Conservation (phyloP, 805 yeast species). For the Candida cerambycidarum region DNA sequence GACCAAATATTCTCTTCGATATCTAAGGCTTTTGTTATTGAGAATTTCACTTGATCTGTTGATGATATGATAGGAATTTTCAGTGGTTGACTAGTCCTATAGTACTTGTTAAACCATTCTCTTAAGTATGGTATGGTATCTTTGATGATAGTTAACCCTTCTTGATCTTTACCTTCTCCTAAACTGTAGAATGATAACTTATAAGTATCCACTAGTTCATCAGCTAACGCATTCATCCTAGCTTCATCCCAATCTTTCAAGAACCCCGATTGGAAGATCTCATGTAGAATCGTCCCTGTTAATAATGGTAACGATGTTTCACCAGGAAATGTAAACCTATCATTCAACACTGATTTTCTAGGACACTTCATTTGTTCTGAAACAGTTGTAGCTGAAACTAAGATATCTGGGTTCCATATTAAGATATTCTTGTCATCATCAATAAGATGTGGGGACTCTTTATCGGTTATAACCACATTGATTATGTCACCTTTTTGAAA, state of each 20-base stretch:
- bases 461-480: constrained; percentile 54
- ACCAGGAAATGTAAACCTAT: constrained; percentile 60
- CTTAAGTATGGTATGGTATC: constrained; percentile 53
- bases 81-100: constrained; percentile 13
- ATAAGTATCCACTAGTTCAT: constrained; percentile 42
- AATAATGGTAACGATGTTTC: constrained; percentile 64
- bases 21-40: constrained; percentile 68
- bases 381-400: constrained; percentile 78
- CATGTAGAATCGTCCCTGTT: constrained; percentile 83
- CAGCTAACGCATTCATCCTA: constrained; percentile 39
- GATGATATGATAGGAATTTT: constrained; percentile 2
- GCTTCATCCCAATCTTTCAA: constrained; percentile 33
- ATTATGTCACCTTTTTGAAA: constrained; percentile 54
- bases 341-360: constrained; percentile 63
- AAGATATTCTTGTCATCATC: constrained; percentile 62
- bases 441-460: constrained; percentile 41
- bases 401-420: constrained; percentile 78
- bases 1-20: constrained; percentile 93
- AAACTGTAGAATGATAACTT: constrained; percentile 56
- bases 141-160: constrained; percentile 31
- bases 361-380: constrained; percentile 75
- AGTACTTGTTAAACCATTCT: constrained; percentile 52
- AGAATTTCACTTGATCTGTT: constrained; percentile 32
- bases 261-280: constrained; percentile 64
- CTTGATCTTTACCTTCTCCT: constrained; percentile 21